phyloP scores from a whole-genome alignment of 2,329 filamentous ascomycete genomes.

The Aspergillus glaucus region DNA sequence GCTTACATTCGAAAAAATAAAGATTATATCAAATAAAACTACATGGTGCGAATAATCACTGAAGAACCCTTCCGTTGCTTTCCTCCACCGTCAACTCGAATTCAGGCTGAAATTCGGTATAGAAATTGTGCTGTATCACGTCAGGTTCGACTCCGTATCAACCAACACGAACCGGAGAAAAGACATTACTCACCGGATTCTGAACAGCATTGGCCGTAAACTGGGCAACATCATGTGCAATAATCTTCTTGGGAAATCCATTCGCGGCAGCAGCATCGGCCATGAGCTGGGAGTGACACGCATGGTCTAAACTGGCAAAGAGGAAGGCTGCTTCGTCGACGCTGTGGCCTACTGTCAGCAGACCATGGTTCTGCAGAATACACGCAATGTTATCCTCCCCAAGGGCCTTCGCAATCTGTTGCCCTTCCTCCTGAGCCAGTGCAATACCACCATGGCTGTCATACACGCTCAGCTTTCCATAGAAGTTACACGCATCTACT shows the following conservation, averaged over 20 bases:
- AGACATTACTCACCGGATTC: conserved; percentile 23
- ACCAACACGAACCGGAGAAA: neutral
- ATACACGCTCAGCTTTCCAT: conserved; percentile 33
- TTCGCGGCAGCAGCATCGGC: conserved; percentile 38
- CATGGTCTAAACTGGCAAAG: conserved; percentile 36
- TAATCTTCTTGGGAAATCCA: conserved; percentile 30
- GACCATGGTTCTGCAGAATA: conserved; percentile 38
- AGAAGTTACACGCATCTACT: conserved; percentile 34
- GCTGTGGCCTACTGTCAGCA: conserved; percentile 35
- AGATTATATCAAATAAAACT: too few species aligned
- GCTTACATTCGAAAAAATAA: too few species aligned
- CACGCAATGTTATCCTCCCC: conserved; percentile 37
- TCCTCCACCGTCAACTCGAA: conserved; percentile 34
- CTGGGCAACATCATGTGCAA: conserved; percentile 26
- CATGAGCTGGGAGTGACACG: conserved; percentile 37
- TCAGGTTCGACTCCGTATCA: conserved; percentile 8
- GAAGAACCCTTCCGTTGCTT: conserved; percentile 27
- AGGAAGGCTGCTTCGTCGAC: conserved; percentile 37
- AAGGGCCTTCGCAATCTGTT: conserved; percentile 31
- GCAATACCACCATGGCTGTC: conserved; percentile 37
- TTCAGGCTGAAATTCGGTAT: conserved; percentile 35
- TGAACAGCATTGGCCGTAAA: conserved; percentile 32
- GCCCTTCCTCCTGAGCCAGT: conserved; percentile 35
- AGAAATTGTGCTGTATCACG: conserved; percentile 30
- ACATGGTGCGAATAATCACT: neutral